Conservation (phyloP, 2,329 filamentous ascomycete genomes). For the Parafenestella ontariensis region DNA sequence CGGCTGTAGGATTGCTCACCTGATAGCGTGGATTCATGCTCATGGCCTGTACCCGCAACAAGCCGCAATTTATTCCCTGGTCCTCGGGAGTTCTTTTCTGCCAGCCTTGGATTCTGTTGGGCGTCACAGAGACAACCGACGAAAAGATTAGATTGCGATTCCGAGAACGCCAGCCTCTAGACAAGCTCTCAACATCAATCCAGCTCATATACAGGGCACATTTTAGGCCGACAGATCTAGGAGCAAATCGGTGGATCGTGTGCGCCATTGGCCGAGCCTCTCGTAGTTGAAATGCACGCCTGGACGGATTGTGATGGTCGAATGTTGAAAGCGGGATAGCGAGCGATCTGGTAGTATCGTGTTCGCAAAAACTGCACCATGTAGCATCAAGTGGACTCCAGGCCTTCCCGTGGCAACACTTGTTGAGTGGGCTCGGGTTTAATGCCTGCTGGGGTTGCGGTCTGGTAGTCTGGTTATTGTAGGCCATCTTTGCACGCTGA, state of each 20-base stretch:
- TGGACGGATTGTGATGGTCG: constrained; percentile 24
- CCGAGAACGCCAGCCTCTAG: background rate
- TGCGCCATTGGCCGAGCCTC: constrained; percentile 20
- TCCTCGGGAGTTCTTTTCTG: constrained; percentile 22
- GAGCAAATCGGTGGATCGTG: constrained; percentile 15
- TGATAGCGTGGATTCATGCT: constrained; percentile 40
- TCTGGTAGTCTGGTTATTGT: constrained; percentile 26
- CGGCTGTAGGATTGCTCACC: constrained; percentile 37
- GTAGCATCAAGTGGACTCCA: constrained; percentile 15
- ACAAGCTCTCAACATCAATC: constrained; percentile 1
- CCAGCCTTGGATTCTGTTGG: constrained; percentile 17
- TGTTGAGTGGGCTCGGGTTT: constrained; percentile 21
- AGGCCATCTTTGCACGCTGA: constrained; percentile 37
- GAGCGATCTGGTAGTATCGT: constrained; percentile 22
- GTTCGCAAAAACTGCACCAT: constrained; percentile 18
- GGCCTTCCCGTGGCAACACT: constrained; percentile 26
- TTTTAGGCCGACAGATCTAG: constrained; percentile 2
- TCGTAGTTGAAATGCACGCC: constrained; percentile 21
- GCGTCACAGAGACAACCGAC: constrained; percentile 2
- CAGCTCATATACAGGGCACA: constrained; percentile 7
- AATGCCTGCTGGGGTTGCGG: constrained; percentile 35
- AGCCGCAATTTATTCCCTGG: constrained; percentile 22
- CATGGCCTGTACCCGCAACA: constrained; percentile 13
- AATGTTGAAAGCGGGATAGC: constrained; percentile 27
- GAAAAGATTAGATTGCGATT: constrained; percentile 5